Conservation (phyloP, 225 moss, liverwort and hornwort species). For the Physcomitrium patens region DNA sequence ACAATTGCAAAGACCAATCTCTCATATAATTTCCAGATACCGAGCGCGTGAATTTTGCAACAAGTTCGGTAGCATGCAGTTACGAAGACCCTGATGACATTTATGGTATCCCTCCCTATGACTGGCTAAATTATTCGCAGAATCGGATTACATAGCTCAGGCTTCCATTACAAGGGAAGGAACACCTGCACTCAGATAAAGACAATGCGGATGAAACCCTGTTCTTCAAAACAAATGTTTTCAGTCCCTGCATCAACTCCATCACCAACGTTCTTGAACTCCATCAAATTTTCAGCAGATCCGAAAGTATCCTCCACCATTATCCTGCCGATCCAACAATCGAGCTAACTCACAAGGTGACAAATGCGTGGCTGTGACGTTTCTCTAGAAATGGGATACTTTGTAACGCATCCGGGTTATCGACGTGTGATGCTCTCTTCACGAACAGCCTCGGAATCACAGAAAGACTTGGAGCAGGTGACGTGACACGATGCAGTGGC, state of each 20-base stretch:
- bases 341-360: not conserved
- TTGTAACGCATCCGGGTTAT: not conserved
- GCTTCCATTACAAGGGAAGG: not conserved
- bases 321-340: not conserved
- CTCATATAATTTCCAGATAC: not conserved
- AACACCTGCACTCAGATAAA: not conserved
- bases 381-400: not conserved
- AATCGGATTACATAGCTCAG: no score
- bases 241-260: not conserved
- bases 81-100: not conserved
- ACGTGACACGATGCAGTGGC: conserved; percentile 6
- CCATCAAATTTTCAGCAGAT: not conserved
- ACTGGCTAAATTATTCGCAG: no score
- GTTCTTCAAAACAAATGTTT: not conserved
- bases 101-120: no score
- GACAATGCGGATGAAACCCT: not conserved
- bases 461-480: not conserved
- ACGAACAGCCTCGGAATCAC: not conserved
- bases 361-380: not conserved
- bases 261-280: not conserved
- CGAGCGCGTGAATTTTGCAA: not conserved
- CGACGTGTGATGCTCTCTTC: not conserved
- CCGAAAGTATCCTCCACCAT: not conserved
- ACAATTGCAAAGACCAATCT: not conserved
- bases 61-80: not conserved